A percentile compares a stretch with the other conserved stretches of the same genome.
phyloP scores from a whole-genome alignment of 2,329 filamentous ascomycete species.

The Penicillium sp. region DNA sequence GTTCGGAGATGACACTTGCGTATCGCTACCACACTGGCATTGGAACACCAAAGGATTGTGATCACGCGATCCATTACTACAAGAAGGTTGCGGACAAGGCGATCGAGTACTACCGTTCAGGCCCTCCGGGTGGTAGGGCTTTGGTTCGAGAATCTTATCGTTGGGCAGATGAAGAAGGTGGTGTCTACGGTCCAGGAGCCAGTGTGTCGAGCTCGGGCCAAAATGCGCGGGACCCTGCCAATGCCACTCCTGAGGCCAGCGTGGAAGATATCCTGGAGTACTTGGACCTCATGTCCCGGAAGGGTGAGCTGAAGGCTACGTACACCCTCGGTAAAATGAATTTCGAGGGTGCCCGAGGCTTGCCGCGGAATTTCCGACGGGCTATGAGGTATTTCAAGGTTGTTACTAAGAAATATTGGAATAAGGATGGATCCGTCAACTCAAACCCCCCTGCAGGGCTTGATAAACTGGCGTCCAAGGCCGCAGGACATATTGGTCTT shows the following conservation, averaged over 20 bases:
- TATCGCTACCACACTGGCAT: conserved; percentile 84
- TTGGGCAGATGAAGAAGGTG: conserved; percentile 85
- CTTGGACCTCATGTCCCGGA: conserved; percentile 82
- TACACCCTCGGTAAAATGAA: conserved; percentile 82
- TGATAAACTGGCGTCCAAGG: conserved; percentile 76
- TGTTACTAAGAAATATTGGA: conserved; percentile 80
- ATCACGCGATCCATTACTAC: conserved; percentile 82
- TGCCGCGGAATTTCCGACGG: conserved; percentile 69
- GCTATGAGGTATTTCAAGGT: conserved; percentile 79
- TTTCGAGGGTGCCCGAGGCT: conserved; percentile 77
- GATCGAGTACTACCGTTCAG: conserved; percentile 80
- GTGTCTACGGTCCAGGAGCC: conserved; percentile 92
- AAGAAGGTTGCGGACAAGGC: conserved; percentile 92
- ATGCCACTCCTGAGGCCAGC: conserved; percentile 78
- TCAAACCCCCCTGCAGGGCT: conserved; percentile 67
- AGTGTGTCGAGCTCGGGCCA: conserved; percentile 83
- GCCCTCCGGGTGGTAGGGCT: conserved; percentile 80
- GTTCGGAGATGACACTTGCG: conserved; percentile 89
- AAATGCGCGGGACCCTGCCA: conserved; percentile 72
- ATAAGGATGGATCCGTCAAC: conserved; percentile 68
- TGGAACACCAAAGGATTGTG: conserved; percentile 80
- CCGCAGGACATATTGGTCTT: conserved; percentile 80
- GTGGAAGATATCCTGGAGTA: conserved; percentile 95
- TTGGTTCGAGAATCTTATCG: conserved; percentile 77
- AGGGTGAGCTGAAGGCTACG: conserved; percentile 83